Base-by-base conservation (phyloP, 2,329 filamentous ascomycete species). In the Alternaria sp. region DNA sequence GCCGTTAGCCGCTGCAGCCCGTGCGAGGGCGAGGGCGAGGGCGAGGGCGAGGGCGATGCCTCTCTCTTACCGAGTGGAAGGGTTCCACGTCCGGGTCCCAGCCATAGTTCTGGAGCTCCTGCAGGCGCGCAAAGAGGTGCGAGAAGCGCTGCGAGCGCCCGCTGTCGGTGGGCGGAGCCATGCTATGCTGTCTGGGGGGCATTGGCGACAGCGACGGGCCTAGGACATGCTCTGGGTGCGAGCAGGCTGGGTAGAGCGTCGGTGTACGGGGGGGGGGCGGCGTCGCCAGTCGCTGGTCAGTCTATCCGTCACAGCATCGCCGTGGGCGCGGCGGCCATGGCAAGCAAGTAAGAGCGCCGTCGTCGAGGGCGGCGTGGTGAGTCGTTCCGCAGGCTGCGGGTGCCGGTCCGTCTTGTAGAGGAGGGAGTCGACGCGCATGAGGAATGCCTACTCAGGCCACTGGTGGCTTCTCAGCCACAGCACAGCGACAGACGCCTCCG, bases 1-100 rank as follows among this genome's bases (percentile, higher is more conserved):
- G 31, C 24, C 10, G 61, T 75, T 57, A 74, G 71, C 59, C 11
- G 26, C 24, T 48, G 40, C 33, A 24, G 45, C 17, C 28, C 17
- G 5, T 6, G 17, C 23, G 26, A 9, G 37, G 17, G 17, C 17
- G 17, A 17, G 17, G 17, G 17, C 17, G 17, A 17, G 17, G 17
- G 17, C 17, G 17, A 17, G 17, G 17, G 17, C 17, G 17, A 17
- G 17, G 17, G 17, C 17, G 17, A 17, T 17, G 17, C 17, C 17
- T 17, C 17, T 23, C n/a, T 54, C 74, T 60, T 59, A 79, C 80
- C 34, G 79, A 81, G 62, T 83, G 81, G 66, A 83, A 83, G 9
- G 81, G 81, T 48, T 75, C 70, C 21, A 78, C 74, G 48, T 79
- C 73, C n/a, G 73, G 61, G 54, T 77, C 71, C 77, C 77, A 79